Evolutionary conservation across 768 basidiomycete genomes (phyloP).

Genomic region (Xanthoconium purpureum): DNA sequence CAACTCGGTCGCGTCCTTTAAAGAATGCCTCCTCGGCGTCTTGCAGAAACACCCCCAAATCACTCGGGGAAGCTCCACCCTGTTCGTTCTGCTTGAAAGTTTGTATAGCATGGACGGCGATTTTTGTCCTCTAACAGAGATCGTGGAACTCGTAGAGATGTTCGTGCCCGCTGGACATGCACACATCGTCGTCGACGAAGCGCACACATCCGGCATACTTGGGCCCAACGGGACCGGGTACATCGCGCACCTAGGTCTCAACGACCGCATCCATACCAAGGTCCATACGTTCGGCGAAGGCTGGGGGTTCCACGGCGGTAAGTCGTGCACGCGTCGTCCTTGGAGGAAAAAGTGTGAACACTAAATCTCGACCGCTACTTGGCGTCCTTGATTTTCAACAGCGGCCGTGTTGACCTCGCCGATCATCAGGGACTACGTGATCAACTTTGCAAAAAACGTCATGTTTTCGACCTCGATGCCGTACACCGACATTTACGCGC

Average conservation of each 20-base stretch:
- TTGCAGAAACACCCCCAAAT: slow-evolving; percentile 28
- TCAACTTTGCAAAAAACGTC: slow-evolving; percentile 19
- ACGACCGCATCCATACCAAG: slow-evolving; percentile 41
- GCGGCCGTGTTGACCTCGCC: slow-evolving; percentile 16
- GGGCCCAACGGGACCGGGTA: slow-evolving; percentile 45
- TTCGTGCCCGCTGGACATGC: slow-evolving; percentile 36
- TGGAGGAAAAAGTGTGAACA: neutral
- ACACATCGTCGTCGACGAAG: slow-evolving; percentile 55
- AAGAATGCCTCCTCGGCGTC: slow-evolving; percentile 23
- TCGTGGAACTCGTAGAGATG: slow-evolving; percentile 38
- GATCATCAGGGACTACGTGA: slow-evolving; percentile 14
- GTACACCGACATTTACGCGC: slow-evolving; percentile 17
- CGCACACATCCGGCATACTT: slow-evolving; percentile 53
- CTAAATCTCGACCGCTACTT: neutral
- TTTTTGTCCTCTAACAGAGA: slow-evolving; percentile 42
- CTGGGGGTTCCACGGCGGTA: slow-evolving; percentile 21
- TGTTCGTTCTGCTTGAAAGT: slow-evolving; percentile 52
- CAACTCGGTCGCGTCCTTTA: slow-evolving; percentile 39
- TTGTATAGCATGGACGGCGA: slow-evolving; percentile 65
- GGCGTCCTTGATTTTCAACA: neutral
- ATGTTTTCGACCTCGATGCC: slow-evolving; percentile 23
- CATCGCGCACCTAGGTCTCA: slow-evolving; percentile 40
- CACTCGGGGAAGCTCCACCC: slow-evolving; percentile 22
- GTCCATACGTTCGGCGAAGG: slow-evolving; percentile 55
- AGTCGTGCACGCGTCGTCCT: neutral